Conservation (phyloP, 2,329 filamentous ascomycete genomes). For the Aspergillus sp. region DNA sequence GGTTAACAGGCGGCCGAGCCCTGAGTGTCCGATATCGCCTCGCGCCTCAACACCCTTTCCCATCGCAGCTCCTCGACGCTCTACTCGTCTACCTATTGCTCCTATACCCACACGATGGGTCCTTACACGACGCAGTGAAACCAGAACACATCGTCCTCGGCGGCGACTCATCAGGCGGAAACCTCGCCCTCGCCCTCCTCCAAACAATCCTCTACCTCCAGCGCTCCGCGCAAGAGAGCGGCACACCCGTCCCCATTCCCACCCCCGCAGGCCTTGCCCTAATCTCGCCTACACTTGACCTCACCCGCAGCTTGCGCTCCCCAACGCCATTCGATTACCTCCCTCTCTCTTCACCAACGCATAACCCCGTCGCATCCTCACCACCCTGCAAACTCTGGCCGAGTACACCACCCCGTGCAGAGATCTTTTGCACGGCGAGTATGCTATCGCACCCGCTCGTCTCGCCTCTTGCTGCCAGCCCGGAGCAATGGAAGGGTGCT, state of each 20-base stretch:
- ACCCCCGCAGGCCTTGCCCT: not conserved
- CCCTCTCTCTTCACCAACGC: not conserved
- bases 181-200: not conserved
- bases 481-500: not conserved
- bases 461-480: not conserved
- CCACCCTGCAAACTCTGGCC: not conserved
- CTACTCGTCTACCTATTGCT: not conserved
- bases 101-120: not conserved
- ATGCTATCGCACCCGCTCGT: not conserved
- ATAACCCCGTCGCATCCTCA: not conserved
- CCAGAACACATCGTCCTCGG: not conserved
- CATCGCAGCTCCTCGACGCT: not conserved
- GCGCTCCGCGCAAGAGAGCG: not conserved
- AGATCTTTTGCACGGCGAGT: not conserved
- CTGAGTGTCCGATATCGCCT: not conserved
- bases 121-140: not conserved
- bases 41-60: not conserved
- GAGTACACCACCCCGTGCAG: not conserved
- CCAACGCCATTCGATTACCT: not conserved
- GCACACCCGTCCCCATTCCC: not conserved
- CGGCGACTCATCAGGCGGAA: not conserved
- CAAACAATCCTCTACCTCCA: not conserved
- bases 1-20: not conserved
- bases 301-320: not conserved
- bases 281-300: not conserved